A percentile compares a stretch with the other conserved stretches of the same genome.
Evolutionary conservation across 148 eudicot species (phyloP).

Genomic region (Heliamphora exappendiculata): DNA sequence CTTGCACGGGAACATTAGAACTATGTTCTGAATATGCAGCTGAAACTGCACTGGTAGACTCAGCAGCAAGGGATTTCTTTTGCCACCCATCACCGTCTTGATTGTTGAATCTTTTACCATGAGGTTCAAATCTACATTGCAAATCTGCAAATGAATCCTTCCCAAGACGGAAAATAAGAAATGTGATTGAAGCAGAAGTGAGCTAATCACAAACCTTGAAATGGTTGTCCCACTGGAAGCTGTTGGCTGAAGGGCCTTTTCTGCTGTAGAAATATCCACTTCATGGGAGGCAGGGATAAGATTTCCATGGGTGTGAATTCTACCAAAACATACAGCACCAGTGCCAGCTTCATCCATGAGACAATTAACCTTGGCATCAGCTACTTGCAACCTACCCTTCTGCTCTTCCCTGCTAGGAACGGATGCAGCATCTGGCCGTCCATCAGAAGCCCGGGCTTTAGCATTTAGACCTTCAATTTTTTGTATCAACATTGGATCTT

Average conservation of each 20-base stretch:
- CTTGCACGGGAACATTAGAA: constrained; percentile 23
- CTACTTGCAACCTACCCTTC: constrained; percentile 23
- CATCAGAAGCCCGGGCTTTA: constrained; percentile 64
- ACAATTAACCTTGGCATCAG: constrained; percentile 19
- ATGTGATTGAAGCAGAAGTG: background rate
- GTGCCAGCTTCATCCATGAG: constrained; percentile 22
- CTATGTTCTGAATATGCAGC: constrained; percentile 28
- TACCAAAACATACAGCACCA: constrained; percentile 24
- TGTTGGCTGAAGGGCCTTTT: constrained; percentile 29
- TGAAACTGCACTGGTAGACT: constrained; percentile 21
- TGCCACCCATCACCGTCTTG: constrained; percentile 56
- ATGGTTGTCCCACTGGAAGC: constrained; percentile 17
- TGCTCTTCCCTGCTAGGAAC: constrained; percentile 30
- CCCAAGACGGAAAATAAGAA: background rate
- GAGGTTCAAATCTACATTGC: constrained; percentile 40
- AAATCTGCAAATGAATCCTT: constrained; percentile 22
- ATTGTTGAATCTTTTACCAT: constrained; percentile 38
- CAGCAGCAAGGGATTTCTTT: constrained; percentile 34
- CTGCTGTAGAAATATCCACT: constrained; percentile 21
- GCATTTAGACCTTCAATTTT: constrained; percentile 85
- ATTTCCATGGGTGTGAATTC: constrained; percentile 32
- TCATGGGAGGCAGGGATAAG: constrained; percentile 33
- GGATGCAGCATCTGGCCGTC: constrained; percentile 25
- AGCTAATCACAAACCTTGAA: constrained; percentile 48
- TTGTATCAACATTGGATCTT: constrained; percentile 55